Base-by-base conservation (phyloP, 2,329 filamentous ascomycete genomes). In the Pseudonectria foliicola region DNA sequence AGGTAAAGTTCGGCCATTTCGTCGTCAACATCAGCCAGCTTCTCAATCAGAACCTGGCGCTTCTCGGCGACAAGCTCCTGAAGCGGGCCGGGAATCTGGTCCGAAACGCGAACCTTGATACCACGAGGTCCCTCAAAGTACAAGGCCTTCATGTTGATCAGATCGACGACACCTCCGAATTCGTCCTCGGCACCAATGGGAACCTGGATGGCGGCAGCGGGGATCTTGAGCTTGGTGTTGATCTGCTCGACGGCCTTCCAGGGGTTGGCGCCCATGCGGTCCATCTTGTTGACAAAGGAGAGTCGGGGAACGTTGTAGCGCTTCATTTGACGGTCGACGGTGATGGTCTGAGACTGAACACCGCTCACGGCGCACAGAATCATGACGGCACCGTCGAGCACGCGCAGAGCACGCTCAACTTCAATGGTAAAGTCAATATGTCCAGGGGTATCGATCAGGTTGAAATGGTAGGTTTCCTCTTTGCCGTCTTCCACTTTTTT, bases 341-440 rank as follows among this genome's bases (percentile, higher is more conserved):
- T 98, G 52, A 95, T 95, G 13, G 92, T 98, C 67, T 98, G 92
- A 57, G 83, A 90, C 66, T 98, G 92, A 24, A 98, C 92, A 57
- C 92, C 92, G 54, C 86, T 94, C 42, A 96, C 92, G 43, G 92
- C 92, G 60, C 92, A 98, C 37, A 98, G 73, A 62, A 98, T 95
- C 89, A 98, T 94, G 59, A 95, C 88, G 37, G 92, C 92, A 45
- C 92, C 92, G 56, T 98, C 92, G 27, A 98, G 74, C 40, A 98
- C 92, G 60, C 92, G 79, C 59, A 98, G 68, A 38, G 92, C 92
- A 61, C 92, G 77, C 70, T 98, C 92, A 30, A 98, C 92, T 65
- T 98, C 92, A 47, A 98, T 96, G 11, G 92, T 98, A 59, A 98
- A 98, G 62, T 98, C 92, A 56, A 98, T 96, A 66, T 98, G 92